Evolutionary conservation across 345 rosid genomes (phyloP).

Genomic region (rapeseed (Brassica napus)): Da-Ae NC_063447.1:13394501-13395000

Average conservation of each 20-base stretch:
- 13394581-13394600: slow-evolving; percentile 77
- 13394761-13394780: neutral
- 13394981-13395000: slow-evolving; percentile 90
- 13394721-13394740: neutral
- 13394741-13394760: neutral
- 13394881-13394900: neutral
- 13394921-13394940: slow-evolving; percentile 3
- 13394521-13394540: slow-evolving; percentile 79
- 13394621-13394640: neutral
- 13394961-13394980: slow-evolving; percentile 69
- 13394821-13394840: slow-evolving; percentile 1
- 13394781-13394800: neutral
- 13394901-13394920: neutral
- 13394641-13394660: neutral
- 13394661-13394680: neutral
- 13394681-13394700: neutral
- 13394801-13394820: neutral
- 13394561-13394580: slow-evolving; percentile 80
- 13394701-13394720: neutral
- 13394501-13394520: slow-evolving; percentile 83
- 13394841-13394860: slow-evolving; percentile 8
- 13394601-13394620: slow-evolving; percentile 48
- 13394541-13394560: slow-evolving; percentile 80
- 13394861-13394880: neutral
- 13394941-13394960: slow-evolving; percentile 46